These are phyloP conservation scores for Nitzschia palea DNA, from an alignment of 108 stramenopile species.

Conservation along the genomic window DNA sequence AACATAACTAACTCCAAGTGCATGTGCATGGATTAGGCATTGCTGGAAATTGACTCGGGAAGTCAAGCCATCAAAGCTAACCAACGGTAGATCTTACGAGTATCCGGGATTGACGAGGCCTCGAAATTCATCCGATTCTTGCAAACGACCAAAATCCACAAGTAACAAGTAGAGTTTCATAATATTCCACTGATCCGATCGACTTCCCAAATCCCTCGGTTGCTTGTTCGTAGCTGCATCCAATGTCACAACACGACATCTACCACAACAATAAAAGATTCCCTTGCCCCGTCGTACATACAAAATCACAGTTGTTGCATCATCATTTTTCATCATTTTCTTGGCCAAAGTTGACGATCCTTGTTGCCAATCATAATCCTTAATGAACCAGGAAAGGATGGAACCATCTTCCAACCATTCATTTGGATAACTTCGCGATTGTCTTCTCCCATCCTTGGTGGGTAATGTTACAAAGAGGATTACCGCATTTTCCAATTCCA, in stretches of 20 bases:
- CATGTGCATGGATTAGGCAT: too few species aligned
- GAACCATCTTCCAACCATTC: slow-evolving; percentile 40
- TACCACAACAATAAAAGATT: slow-evolving; percentile 39
- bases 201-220: background rate
- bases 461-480: slow-evolving; percentile 43
- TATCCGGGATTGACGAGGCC: slow-evolving; percentile 22
- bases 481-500: slow-evolving; percentile 28
- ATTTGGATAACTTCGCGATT: slow-evolving; percentile 40
- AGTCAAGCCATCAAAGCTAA: too few species aligned
- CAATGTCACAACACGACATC: slow-evolving; percentile 17
- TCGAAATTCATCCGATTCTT: slow-evolving; percentile 16
- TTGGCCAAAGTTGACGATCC: slow-evolving; percentile 17
- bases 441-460: background rate
- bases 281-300: slow-evolving; percentile 28
- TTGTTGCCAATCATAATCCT: slow-evolving; percentile 31
- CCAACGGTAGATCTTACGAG: too few species aligned
- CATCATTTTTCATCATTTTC: slow-evolving; percentile 7
- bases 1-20: too few species aligned
- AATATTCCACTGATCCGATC: slow-evolving; percentile 8
- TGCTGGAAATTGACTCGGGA: too few species aligned
- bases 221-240: background rate
- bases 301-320: slow-evolving; percentile 9
- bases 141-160: background rate
- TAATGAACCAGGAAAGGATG: slow-evolving; percentile 37
- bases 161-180: background rate